Evolutionary conservation across 2,329 filamentous ascomycete genomes (phyloP).

Genomic region (Mycocentrospora acerina): DNA sequence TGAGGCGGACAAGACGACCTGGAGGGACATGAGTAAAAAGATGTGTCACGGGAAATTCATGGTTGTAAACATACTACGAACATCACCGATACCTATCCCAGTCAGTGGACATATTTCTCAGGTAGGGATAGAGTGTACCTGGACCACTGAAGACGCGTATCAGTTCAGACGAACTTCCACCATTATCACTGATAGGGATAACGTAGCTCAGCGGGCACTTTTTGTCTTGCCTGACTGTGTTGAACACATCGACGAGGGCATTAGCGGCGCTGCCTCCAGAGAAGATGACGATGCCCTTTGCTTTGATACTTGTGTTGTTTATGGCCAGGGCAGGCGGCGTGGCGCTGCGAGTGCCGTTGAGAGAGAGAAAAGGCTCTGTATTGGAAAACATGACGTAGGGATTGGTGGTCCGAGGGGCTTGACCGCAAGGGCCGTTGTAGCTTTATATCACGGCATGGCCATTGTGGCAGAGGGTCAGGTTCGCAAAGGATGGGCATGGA

Average conservation of each 20-base stretch:
- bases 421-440: constrained; percentile 16
- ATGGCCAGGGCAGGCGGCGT: constrained; percentile 16
- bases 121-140: constrained; percentile 56
- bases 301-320: constrained; percentile 26
- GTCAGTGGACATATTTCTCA: constrained; percentile 1
- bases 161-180: constrained; percentile 88
- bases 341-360: constrained; percentile 14
- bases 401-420: neutral
- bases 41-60: neutral
- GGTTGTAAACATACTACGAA: constrained; percentile 61
- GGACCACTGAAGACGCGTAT: constrained; percentile 94
- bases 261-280: constrained; percentile 95
- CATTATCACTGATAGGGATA: constrained; percentile 95
- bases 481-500: constrained; percentile 5
- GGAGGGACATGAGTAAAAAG: constrained; percentile 4
- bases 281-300: constrained; percentile 74
- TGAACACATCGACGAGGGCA: constrained; percentile 88
- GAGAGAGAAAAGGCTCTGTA: constrained; percentile 16
- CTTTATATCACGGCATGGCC: constrained; percentile 22
- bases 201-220: constrained; percentile 75
- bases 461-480: constrained; percentile 23
- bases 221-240: constrained; percentile 60
- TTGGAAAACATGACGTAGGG: constrained; percentile 9
- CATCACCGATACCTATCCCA: constrained; percentile 64
- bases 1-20: constrained; percentile 88